Evolutionary conservation across 2,329 filamentous ascomycete species (phyloP), one percentile per base, ranked within the genome.

Genomic region (Echinosphaeria canescens): DNA sequence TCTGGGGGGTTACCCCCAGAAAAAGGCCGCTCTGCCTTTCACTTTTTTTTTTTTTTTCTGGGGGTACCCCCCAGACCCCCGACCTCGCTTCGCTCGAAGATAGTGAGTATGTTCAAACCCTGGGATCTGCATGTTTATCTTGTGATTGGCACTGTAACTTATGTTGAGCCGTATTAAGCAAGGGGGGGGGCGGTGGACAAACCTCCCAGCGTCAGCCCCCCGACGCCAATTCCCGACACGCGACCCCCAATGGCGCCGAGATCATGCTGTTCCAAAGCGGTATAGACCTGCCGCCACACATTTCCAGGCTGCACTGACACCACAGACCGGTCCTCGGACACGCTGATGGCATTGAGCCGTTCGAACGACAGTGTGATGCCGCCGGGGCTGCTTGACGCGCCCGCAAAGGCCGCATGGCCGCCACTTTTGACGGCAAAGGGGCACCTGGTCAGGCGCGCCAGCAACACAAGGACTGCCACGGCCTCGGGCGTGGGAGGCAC

Each of bases 51-150:
- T n/a, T n/a, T n/a, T n/a, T n/a, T n/a, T n/a, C n/a, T n/a, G n/a
- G n/a, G n/a, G n/a, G n/a, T n/a, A n/a, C n/a, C n/a, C n/a, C n/a
- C n/a, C n/a, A n/a, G n/a, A n/a, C n/a, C n/a, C n/a, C n/a, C n/a
- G n/a, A n/a, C n/a, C n/a, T n/a, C n/a, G n/a, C n/a, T n/a, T n/a
- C n/a, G n/a, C n/a, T n/a, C n/a, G n/a, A n/a, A n/a, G n/a, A n/a
- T n/a, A n/a, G n/a, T n/a, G n/a, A n/a, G n/a, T n/a, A n/a, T 60
- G 29, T 66, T 54, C 44, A 44, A 58, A 31, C 62, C 61, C 10
- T 57, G n/a, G n/a, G n/a, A n/a, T n/a, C n/a, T n/a, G n/a, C n/a
- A n/a, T n/a, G n/a, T n/a, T n/a, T n/a, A n/a, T n/a, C n/a, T n/a
- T n/a, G n/a, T n/a, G n/a, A n/a, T n/a, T n/a, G n/a, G n/a, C n/a